phyloP scores from a whole-genome alignment of 179 eudicot species.

The Silene vulgaris region DNA sequence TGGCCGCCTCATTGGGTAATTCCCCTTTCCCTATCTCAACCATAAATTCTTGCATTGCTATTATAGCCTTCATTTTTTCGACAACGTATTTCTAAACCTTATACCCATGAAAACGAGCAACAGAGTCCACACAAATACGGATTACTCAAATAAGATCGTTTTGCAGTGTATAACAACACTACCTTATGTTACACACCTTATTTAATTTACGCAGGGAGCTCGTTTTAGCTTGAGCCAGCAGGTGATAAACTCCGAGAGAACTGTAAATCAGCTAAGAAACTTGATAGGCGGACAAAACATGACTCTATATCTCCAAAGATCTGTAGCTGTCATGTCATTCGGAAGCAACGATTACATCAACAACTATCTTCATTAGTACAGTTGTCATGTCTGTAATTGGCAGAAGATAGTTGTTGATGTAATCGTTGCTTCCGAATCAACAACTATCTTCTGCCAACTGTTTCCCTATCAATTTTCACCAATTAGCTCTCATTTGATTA shows the following conservation, averaged over 20 bases:
- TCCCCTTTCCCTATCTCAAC: neutral
- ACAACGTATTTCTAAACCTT: too few species aligned
- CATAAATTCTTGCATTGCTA: too few species aligned
- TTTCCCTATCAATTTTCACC: conserved; percentile 42
- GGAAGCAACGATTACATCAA: conserved; percentile 88
- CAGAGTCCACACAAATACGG: too few species aligned
- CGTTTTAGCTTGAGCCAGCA: conserved; percentile 64
- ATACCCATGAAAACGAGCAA: too few species aligned
- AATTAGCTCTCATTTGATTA: conserved; percentile 34
- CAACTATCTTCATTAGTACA: conserved; percentile 45
- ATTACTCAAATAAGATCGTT: too few species aligned
- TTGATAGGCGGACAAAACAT: conserved; percentile 26
- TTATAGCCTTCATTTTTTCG: too few species aligned
- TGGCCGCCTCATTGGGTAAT: conserved; percentile 43
- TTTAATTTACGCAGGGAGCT: conserved; percentile 46
- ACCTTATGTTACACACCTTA: too few species aligned
- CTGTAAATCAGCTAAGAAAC: conserved; percentile 42
- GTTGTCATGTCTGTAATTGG: too few species aligned
- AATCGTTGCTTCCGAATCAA: too few species aligned
- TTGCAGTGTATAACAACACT: too few species aligned
- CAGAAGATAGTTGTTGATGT: too few species aligned
- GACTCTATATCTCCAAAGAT: conserved; percentile 42
- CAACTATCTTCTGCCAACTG: conserved; percentile 39
- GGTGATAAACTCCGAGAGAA: conserved; percentile 56
- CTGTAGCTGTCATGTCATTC: conserved; percentile 49